Evolutionary conservation across 345 rosid genomes (phyloP).

Genomic region (Viola odorata): DNA sequence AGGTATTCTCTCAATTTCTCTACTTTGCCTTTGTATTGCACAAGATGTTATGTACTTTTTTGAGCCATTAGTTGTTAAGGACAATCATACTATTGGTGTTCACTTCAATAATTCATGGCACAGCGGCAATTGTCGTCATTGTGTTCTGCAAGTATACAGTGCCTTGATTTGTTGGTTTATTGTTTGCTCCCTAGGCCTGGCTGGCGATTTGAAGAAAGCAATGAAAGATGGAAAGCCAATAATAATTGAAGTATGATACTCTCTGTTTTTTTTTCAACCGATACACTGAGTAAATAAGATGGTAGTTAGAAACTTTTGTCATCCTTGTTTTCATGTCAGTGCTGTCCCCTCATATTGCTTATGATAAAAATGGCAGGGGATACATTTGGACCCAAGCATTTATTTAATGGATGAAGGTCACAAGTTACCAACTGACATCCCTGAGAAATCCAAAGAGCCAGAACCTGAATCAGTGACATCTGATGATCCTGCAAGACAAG

Average conservation of each 20-base stretch:
- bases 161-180: slow-evolving; percentile 11
- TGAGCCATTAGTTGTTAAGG: too few species aligned
- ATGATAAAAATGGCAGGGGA: slow-evolving; percentile 51
- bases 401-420: slow-evolving; percentile 89
- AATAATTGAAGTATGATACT: slow-evolving; percentile 89
- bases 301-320: too few species aligned
- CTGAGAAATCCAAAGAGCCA: slow-evolving; percentile 36
- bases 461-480: slow-evolving; percentile 24
- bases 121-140: neutral
- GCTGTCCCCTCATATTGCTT: too few species aligned
- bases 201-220: slow-evolving; percentile 98
- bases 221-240: slow-evolving; percentile 99
- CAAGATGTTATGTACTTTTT: neutral
- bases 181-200: slow-evolving; percentile 60
- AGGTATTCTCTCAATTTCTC: slow-evolving; percentile 41
- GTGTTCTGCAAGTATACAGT: slow-evolving; percentile 1
- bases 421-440: slow-evolving; percentile 41
- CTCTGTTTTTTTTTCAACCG: too few species aligned
- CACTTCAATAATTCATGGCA: neutral
- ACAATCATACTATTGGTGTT: slow-evolving; percentile 1
- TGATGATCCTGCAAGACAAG: slow-evolving; percentile 22
- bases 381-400: slow-evolving; percentile 97
- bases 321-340: too few species aligned
- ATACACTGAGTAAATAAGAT: too few species aligned
- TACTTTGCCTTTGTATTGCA: neutral